Evolutionary conservation across 306 rosid genomes (phyloP).

Genomic region (Purshia tridentata): DNA sequence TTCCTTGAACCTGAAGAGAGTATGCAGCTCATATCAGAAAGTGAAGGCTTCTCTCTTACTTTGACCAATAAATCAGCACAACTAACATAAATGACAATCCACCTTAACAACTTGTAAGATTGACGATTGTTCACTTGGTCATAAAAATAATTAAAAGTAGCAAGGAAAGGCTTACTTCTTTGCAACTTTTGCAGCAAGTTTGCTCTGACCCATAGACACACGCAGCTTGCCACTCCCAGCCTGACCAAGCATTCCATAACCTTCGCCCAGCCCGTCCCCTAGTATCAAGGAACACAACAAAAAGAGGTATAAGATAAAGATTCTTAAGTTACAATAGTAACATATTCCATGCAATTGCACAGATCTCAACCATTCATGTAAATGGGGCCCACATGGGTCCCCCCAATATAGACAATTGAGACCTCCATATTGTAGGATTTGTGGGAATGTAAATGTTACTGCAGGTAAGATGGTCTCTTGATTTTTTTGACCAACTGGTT

Average conservation of each 20-base stretch:
- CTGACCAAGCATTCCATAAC: constrained; percentile 99
- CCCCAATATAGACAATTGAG: not conserved
- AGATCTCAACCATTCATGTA: not conserved
- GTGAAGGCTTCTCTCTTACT: not conserved
- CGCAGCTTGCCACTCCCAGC: constrained; percentile 99
- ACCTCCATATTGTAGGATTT: not conserved
- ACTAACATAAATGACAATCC: not conserved
- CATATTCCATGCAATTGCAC: not conserved
- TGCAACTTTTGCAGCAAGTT: constrained; percentile 88
- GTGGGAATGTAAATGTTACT: not conserved
- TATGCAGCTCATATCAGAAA: constrained; percentile 15
- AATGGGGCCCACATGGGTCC: not conserved
- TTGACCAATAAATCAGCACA: not conserved
- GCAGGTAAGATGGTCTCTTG: too few relatives aligned
- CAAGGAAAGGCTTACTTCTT: constrained; percentile 55
- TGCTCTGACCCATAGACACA: constrained; percentile 77
- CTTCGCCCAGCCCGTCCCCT: constrained; percentile 99
- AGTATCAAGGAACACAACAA: constrained; percentile 26
- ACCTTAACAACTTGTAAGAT: not conserved
- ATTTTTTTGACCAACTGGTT: too few relatives aligned
- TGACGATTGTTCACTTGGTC: not conserved
- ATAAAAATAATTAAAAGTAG: constrained; percentile 2
- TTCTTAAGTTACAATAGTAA: not conserved
- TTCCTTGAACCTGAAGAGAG: constrained; percentile 77
- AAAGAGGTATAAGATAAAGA: not conserved